A percentile compares a stretch with the other conserved stretches of the same genome.
These are phyloP conservation scores for Rhizopus delemar DNA, from an alignment of 371 early-diverging fungal genomes.

Conservation along the genomic window DNA sequence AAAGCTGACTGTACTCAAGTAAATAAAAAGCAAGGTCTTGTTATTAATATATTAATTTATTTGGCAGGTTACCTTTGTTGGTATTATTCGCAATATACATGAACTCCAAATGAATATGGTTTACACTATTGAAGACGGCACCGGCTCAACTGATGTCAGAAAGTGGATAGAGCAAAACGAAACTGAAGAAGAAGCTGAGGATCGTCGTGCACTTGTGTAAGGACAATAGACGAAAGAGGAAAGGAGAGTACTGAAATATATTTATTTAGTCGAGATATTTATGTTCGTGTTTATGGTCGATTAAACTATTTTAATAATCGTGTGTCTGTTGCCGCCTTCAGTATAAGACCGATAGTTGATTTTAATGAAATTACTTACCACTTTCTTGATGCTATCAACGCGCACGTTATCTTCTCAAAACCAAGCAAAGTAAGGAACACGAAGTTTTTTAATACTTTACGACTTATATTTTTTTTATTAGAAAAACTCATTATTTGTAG, in stretches of 20 bases:
- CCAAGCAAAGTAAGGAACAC: slow-evolving; percentile 17
- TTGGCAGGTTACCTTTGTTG: slow-evolving; percentile 62
- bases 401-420: slow-evolving; percentile 58
- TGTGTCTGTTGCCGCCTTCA: slow-evolving; percentile 48
- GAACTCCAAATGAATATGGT: slow-evolving; percentile 56
- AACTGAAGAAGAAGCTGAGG: slow-evolving; percentile 32
- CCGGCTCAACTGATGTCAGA: slow-evolving; percentile 70
- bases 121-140: slow-evolving; percentile 80
- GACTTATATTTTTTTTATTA: background rate
- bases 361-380: slow-evolving; percentile 80
- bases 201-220: slow-evolving; percentile 24
- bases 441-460: no score
- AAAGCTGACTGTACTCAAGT: slow-evolving; percentile 66
- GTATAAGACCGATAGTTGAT: slow-evolving; percentile 62
- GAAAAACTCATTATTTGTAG: background rate
- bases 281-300: slow-evolving; percentile 71
- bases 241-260: background rate
- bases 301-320: slow-evolving; percentile 62
- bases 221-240: background rate
- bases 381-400: slow-evolving; percentile 62
- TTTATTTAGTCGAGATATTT: slow-evolving; percentile 48
- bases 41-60: background rate
- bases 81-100: slow-evolving; percentile 57
- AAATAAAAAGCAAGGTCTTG: background rate
- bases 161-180: slow-evolving; percentile 59